These are phyloP conservation scores for Platanthera guangdongensis DNA, from an alignment of 106 monocot species.

Conservation along the genomic window DNA sequence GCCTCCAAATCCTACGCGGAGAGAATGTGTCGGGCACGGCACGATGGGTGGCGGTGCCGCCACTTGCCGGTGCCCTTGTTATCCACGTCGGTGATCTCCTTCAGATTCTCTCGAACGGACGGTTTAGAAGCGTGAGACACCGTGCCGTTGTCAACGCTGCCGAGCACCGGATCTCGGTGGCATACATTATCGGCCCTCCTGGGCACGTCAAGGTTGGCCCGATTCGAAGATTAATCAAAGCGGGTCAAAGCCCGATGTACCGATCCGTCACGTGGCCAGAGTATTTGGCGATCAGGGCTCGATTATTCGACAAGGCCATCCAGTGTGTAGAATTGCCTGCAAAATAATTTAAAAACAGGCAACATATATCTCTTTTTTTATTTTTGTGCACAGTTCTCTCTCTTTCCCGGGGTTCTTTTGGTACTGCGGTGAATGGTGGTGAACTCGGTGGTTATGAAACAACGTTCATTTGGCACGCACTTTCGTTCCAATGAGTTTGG, in stretches of 20 bases:
- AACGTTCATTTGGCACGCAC: too few relatives aligned
- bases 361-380: not conserved
- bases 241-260: conserved; percentile 17
- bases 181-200: conserved; percentile 39
- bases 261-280: conserved; percentile 36
- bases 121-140: conserved; percentile 33
- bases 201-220: conserved; percentile 21
- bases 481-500: too few relatives aligned
- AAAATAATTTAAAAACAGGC: not conserved
- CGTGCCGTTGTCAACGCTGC: conserved; percentile 37
- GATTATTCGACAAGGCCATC: conserved; percentile 31
- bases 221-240: not conserved
- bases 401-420: too few relatives aligned
- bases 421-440: too few relatives aligned
- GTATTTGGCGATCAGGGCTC: conserved; percentile 33
- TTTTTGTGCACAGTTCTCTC: not conserved
- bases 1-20: conserved; percentile 32
- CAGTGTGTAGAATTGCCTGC: conserved; percentile 8
- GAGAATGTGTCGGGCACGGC: not conserved
- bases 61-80: conserved; percentile 21
- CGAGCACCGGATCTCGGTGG: conserved; percentile 29
- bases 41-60: conserved; percentile 31
- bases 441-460: too few relatives aligned
- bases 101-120: conserved; percentile 36
- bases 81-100: conserved; percentile 41